Percentiles rank a stretch among this genome's conserved stretches.
Conservation (phyloP, 2,329 filamentous ascomycete species). For the Coniochaeta ligniaria region DNA sequence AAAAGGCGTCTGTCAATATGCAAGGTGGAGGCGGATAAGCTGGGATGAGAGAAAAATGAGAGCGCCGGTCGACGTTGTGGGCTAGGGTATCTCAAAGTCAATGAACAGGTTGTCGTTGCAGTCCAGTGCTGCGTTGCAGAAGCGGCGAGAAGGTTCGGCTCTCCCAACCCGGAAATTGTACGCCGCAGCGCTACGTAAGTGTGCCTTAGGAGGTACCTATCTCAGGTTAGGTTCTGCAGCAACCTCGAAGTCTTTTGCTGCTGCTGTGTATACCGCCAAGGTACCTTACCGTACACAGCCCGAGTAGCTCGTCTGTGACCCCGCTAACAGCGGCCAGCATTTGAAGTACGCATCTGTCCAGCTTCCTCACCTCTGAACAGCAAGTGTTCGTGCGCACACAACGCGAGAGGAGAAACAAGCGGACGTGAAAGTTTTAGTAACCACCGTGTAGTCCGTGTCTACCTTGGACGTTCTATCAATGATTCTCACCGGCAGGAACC, state of each 20-base stretch:
- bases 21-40: background rate
- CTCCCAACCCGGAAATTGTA: no score
- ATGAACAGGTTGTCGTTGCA: background rate
- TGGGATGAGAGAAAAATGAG: background rate
- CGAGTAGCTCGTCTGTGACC: no score
- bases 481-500: background rate
- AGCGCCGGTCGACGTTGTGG: background rate
- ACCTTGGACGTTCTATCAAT: background rate
- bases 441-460: background rate
- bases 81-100: background rate
- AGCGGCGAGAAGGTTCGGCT: background rate
- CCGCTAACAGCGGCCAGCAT: no score
- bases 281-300: no score
- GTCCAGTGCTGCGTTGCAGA: background rate
- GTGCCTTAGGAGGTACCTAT: no score
- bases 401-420: background rate
- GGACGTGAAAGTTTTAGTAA: background rate
- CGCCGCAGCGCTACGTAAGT: no score
- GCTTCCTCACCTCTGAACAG: background rate
- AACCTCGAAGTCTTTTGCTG: no score
- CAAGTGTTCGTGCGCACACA: background rate
- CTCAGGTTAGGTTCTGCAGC: background rate
- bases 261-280: no score
- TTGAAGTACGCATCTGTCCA: no score
- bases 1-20: background rate